These are phyloP conservation scores for Calonectria multiphialidica DNA, from an alignment of 2,329 filamentous ascomycete genomes.

Conservation along the genomic window DNA sequence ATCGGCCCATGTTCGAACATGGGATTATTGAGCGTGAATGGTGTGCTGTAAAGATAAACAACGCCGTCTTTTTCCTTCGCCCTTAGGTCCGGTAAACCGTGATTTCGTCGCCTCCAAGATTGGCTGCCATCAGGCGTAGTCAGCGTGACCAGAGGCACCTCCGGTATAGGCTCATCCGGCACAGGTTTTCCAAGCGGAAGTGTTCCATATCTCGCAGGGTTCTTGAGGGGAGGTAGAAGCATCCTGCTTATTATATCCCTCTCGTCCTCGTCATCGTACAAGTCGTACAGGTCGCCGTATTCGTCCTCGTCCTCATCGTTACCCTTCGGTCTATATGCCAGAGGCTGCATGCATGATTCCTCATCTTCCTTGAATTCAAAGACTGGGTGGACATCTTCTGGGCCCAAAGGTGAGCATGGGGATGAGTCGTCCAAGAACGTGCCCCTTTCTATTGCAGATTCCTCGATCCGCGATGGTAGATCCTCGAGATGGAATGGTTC, in stretches of 20 bases:
- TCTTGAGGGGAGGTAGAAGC: slow-evolving; percentile 38
- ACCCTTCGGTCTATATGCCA: not conserved
- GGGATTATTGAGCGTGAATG: slow-evolving; percentile 62
- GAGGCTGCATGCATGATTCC: slow-evolving; percentile 15
- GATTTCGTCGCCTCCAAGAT: slow-evolving; percentile 11
- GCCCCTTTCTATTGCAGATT: slow-evolving; percentile 41
- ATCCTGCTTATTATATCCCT: not conserved
- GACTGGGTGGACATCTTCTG: slow-evolving; percentile 42
- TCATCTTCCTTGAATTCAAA: slow-evolving; percentile 33
- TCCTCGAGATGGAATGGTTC: slow-evolving; percentile 65
- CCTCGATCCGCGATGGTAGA: slow-evolving; percentile 56
- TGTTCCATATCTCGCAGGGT: slow-evolving; percentile 30
- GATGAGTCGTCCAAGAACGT: slow-evolving; percentile 23
- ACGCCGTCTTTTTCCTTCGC: slow-evolving; percentile 56
- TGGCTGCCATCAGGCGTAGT: slow-evolving; percentile 27
- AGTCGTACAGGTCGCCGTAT: not conserved
- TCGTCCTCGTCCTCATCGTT: slow-evolving; percentile 3
- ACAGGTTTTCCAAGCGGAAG: slow-evolving; percentile 14
- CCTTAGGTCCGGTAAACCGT: slow-evolving; percentile 26
- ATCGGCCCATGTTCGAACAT: slow-evolving; percentile 68
- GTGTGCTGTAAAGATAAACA: slow-evolving; percentile 61
- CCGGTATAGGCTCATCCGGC: too few species aligned
- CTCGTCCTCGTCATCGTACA: not conserved
- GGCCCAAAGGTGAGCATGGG: slow-evolving; percentile 19
- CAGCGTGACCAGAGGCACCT: slow-evolving; percentile 6